A percentile compares a stretch with the other conserved stretches of the same genome.
These are phyloP conservation scores for Ogataea kodamae DNA, from an alignment of 805 yeast genomes.

Conservation along the genomic window DNA sequence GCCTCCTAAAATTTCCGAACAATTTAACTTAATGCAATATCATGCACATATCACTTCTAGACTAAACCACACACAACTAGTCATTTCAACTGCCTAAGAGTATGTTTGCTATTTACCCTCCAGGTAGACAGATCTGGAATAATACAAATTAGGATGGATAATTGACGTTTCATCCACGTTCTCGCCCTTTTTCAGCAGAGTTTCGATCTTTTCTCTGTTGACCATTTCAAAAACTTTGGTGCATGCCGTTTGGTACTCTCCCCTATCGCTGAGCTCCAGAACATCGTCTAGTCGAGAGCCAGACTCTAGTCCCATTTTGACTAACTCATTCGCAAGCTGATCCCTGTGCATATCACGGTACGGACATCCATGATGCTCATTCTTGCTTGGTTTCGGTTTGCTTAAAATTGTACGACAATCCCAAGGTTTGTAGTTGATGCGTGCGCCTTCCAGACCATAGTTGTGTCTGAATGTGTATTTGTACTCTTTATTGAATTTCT, in stretches of 20 bases:
- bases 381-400: constrained; percentile 62
- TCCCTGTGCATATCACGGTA: constrained; percentile 75
- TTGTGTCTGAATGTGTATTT: constrained; percentile 82
- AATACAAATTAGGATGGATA: constrained; percentile 85
- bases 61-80: too few species aligned
- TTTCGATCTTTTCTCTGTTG: constrained; percentile 43
- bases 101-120: constrained; percentile 32
- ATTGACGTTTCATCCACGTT: constrained; percentile 57
- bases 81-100: too few species aligned
- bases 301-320: constrained; percentile 65
- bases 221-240: constrained; percentile 81
- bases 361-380: constrained; percentile 91
- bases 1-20: too few species aligned
- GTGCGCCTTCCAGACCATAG: constrained; percentile 89
- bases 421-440: constrained; percentile 82
- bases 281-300: constrained; percentile 49
- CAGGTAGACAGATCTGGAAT: constrained; percentile 66
- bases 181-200: constrained; percentile 36
- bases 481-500: constrained; percentile 83
- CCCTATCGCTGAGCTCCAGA: constrained; percentile 60
- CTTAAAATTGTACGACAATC: constrained; percentile 75
- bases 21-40: too few species aligned
- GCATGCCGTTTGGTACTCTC: constrained; percentile 82
- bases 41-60: too few species aligned
- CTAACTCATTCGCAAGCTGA: constrained; percentile 51